Evolutionary conservation across 495 filamentous ascomycete species (phyloP).

Genomic region (Neurospora sp.): DNA sequence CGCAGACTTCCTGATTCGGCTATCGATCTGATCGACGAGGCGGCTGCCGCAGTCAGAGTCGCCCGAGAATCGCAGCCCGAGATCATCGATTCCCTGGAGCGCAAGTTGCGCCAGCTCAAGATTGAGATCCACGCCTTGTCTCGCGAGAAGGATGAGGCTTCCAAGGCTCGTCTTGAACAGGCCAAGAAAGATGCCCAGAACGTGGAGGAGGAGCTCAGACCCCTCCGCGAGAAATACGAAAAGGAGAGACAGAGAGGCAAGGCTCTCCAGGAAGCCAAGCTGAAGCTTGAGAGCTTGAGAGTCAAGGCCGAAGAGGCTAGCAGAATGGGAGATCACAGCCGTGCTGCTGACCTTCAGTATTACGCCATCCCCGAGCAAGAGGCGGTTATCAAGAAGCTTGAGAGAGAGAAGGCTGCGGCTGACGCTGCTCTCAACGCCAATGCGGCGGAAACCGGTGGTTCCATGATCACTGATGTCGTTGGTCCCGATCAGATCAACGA

Average conservation of each 20-base stretch:
- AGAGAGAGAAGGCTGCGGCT: constrained; percentile 64
- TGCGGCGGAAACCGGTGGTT: constrained; percentile 47
- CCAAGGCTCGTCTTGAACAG: constrained; percentile 64
- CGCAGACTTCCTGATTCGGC: constrained; percentile 91
- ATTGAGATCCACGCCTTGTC: constrained; percentile 94
- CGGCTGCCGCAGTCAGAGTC: constrained; percentile 87
- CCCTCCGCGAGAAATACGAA: constrained; percentile 91
- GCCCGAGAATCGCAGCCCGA: constrained; percentile 94
- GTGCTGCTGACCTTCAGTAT: constrained; percentile 87
- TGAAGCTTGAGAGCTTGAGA: constrained; percentile 79
- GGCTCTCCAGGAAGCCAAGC: constrained; percentile 90
- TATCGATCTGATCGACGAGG: constrained; percentile 93
- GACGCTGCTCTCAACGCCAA: constrained; percentile 63
- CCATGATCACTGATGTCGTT: constrained; percentile 83
- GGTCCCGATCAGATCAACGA: constrained; percentile 99
- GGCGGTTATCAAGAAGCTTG: constrained; percentile 64
- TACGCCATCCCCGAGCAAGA: constrained; percentile 94
- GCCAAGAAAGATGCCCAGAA: constrained; percentile 89
- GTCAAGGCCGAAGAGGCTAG: constrained; percentile 90
- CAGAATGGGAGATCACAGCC: constrained; percentile 66
- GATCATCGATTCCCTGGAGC: constrained; percentile 83
- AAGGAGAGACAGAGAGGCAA: constrained; percentile 78
- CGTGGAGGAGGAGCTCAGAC: constrained; percentile 80
- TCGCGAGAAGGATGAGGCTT: constrained; percentile 90
- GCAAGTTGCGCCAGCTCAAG: constrained; percentile 75